Base-by-base conservation (phyloP, 169 alveolate genomes). In the Theileria orientalis region DNA sequence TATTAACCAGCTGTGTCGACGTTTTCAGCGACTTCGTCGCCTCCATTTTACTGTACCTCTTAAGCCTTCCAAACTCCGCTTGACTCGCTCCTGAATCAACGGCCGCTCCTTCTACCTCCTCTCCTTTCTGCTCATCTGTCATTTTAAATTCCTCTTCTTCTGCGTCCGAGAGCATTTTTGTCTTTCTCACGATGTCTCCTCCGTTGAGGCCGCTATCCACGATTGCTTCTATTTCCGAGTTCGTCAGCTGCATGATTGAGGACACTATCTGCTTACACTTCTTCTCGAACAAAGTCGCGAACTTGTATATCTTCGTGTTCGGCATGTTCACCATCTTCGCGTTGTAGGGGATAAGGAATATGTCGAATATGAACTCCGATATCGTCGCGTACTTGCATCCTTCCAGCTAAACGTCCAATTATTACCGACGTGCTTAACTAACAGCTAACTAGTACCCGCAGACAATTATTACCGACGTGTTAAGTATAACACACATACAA, bases 271-370 rank as follows among this genome's bases (percentile, higher is more conserved):
- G 69, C 64, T 64, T 82, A 19, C 92, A 83, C 41, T 77, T 76
- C n/a, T 59, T 59, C 57, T 80, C 92, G 67, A 86, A 86, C 40
- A 33, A 29, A 21, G 76, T 66, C 21, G 92, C 90, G 71, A 76
- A 56, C 57, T 67, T 83, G 83, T 82, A 86, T 46, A 86, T 71
- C 32, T 83, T 46, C 11, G 92, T 86, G 74, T 86, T 86, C 3
- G 92, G 92, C 92, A 86, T 86, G 76, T 83, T 85, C 1, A 86
- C 84, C 41, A 70, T 82, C 77, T 86, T 86, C 29, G 88, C 90
- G 63, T 86, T 86, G 66, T 86, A 79, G 37, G 87, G 60, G 27
- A 83, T 83, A 19, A 86, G 49, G 35, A 86, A 47, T 41, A 86
- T 71, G 40, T 86, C 92, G 32, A 76, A 82, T 27, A 83, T 46